Base-by-base conservation (phyloP, 208 protist species). In the Polymyxa betae region DNA sequence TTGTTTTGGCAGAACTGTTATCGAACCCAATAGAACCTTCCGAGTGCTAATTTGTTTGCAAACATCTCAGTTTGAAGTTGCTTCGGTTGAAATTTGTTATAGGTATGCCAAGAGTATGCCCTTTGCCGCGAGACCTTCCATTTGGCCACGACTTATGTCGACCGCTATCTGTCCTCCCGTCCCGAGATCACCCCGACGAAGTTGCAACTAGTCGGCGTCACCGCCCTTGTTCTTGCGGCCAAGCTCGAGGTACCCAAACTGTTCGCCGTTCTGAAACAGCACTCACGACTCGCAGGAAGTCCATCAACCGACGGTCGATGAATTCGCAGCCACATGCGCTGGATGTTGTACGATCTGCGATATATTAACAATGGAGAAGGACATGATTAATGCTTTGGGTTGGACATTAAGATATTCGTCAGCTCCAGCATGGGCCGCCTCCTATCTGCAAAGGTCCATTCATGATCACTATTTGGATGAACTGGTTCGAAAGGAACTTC, bases 121-220 rank as follows among this genome's bases (percentile, higher is more conserved):
- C 54, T 66, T 16, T 66, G 20, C 54, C 54, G 54, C 54, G 54
- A 66, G 54, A 66, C 54, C 20, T 66, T 16, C 54, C 54, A 66
- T 29, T 29, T 66, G 54, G 54, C 54, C 54, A 66, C 54, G 20
- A 66, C 16, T 29, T 66, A 66, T 66, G 16, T 66, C 54, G 54
- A 66, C 54, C 54, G 54, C 20, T 66, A 66, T 29, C 20, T 66
- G 54, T 66, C 20, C 54, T 16, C 20, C 20, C 54, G 29, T 32
- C 54, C 29, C 20, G 54, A 16, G 54, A 66, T 29, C 54, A 16
- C 54, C 20, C 54, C 54, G 20, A 66, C 54, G 20, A 16, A 29
- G 54, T 29, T 66, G 54, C 54, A 66, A 66, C 54, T 66, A 16
- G 54, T 66, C 54, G 54, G 20, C 54, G 54, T 66, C 54, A 66